Evolutionary conservation across 75 land plant species (phyloP).

Genomic region (Pinus tabuliformis): DNA sequence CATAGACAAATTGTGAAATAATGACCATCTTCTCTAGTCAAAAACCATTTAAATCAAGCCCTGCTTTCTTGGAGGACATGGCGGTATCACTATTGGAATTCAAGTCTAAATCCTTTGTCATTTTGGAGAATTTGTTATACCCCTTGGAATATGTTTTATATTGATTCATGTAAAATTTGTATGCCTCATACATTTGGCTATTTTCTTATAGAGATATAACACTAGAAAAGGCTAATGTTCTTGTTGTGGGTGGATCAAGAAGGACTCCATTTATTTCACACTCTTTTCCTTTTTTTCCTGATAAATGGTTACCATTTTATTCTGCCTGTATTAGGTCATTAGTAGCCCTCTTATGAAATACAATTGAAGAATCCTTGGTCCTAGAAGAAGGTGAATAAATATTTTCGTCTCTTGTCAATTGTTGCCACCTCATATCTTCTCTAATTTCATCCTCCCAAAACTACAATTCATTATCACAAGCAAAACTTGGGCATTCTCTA

Average conservation of each 20-base stretch:
- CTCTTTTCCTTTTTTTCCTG: background rate
- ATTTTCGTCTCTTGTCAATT: background rate
- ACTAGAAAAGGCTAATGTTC: background rate
- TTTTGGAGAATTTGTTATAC: background rate
- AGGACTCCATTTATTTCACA: background rate
- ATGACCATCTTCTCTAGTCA: conserved; percentile 24
- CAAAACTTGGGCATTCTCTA: background rate
- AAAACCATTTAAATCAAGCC: conserved; percentile 54
- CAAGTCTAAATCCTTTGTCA: conserved; percentile 32
- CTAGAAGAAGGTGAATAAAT: conserved; percentile 2
- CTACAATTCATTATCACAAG: background rate
- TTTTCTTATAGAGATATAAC: background rate
- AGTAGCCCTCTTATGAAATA: background rate
- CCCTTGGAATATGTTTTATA: background rate
- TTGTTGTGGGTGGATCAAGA: too few species aligned
- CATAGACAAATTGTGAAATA: background rate
- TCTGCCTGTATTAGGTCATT: background rate
- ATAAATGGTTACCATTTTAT: background rate
- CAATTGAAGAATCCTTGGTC: background rate
- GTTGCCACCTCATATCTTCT: background rate
- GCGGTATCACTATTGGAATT: conserved; percentile 34
- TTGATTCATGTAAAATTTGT: background rate
- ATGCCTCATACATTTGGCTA: background rate
- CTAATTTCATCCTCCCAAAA: conserved; percentile 1
- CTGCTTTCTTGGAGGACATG: conserved; percentile 17